phyloP scores from a whole-genome alignment of 148 eudicot genomes.

The Spergularia marina region DNA sequence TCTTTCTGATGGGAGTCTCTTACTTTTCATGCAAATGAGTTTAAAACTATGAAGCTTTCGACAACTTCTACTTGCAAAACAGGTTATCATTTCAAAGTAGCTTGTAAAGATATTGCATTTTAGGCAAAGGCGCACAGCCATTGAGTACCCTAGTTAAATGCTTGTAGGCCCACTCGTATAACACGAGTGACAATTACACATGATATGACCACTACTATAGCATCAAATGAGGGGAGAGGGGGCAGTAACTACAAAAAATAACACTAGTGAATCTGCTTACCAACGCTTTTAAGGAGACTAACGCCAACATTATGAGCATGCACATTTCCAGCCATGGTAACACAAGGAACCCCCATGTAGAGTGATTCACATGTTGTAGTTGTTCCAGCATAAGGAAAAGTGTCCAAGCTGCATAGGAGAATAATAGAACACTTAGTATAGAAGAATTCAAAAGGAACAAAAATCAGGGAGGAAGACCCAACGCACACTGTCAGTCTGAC shows the following conservation, averaged over 20 bases:
- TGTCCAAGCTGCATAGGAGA: slow-evolving; percentile 73
- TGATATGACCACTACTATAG: not conserved
- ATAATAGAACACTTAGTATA: slow-evolving; percentile 9
- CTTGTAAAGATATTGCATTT: not conserved
- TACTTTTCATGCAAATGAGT: no score
- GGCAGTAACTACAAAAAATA: not conserved
- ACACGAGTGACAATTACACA: not conserved
- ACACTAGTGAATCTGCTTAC: slow-evolving; percentile 39
- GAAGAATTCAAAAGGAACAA: not conserved
- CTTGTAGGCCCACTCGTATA: not conserved
- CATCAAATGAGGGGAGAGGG: not conserved
- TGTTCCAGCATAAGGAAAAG: slow-evolving; percentile 98
- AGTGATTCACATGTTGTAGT: slow-evolving; percentile 97
- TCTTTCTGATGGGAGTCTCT: no score
- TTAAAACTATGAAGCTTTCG: no score
- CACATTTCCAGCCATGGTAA: slow-evolving; percentile 88
- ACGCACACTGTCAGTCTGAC: not conserved
- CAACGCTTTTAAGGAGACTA: slow-evolving; percentile 87
- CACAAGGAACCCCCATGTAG: slow-evolving; percentile 98
- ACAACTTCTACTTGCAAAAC: no score
- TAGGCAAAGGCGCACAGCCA: slow-evolving; percentile 3
- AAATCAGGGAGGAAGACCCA: not conserved
- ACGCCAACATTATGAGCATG: slow-evolving; percentile 99
- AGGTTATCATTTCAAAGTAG: not conserved
- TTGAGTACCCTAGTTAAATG: not conserved